Conservation (phyloP, 305 asterid species). For the Fraxinus latifolia region DNA sequence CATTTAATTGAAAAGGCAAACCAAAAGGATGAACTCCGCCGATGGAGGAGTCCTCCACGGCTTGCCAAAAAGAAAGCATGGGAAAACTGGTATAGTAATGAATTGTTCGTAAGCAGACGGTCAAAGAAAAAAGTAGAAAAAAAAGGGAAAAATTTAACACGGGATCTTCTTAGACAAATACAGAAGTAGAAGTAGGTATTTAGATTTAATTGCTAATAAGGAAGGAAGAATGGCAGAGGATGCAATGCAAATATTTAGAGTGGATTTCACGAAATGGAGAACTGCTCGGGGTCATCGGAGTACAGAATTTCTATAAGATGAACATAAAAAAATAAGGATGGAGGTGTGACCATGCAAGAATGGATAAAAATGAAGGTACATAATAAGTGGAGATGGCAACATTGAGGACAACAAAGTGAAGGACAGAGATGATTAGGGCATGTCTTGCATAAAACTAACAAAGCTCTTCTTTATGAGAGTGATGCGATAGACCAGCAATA, state of each 20-base stretch:
- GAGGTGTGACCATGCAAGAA: neutral
- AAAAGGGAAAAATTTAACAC: neutral
- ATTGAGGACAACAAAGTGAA: neutral
- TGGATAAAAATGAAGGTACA: neutral
- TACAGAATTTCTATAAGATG: neutral
- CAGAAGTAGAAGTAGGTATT: neutral
- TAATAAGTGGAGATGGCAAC: neutral
- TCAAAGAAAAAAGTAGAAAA: neutral
- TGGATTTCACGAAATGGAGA: neutral
- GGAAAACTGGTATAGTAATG: neutral
- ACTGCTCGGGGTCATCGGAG: neutral
- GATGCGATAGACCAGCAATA: neutral
- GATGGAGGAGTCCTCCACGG: conserved; percentile 1
- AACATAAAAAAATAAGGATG: neutral
- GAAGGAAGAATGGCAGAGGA: neutral
- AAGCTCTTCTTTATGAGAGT: neutral
- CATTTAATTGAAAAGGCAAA: conserved; percentile 26
- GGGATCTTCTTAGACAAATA: neutral
- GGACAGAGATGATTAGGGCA: neutral
- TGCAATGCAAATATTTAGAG: neutral
- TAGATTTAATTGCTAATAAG: neutral
- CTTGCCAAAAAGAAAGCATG: neutral
- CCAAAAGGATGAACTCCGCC: neutral
- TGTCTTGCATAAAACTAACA: no score
- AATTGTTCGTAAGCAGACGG: neutral